phyloP scores from a whole-genome alignment of 306 rosid genomes.

The Sesbania bispinosa region DNA sequence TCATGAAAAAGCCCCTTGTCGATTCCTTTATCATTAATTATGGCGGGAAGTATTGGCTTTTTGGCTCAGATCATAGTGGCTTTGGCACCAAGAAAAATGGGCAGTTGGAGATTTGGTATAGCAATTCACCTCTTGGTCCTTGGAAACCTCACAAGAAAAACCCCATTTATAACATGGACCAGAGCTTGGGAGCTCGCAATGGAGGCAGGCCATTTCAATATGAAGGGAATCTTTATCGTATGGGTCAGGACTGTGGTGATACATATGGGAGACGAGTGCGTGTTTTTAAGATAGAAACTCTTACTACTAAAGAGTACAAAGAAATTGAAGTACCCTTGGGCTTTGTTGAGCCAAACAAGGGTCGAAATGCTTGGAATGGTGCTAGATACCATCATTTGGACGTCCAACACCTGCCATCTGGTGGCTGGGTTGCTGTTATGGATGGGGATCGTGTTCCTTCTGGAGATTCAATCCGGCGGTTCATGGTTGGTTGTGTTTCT shows the following conservation, averaged over 20 bases:
- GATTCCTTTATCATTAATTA: conserved; percentile 64
- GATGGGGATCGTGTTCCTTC: conserved; percentile 98
- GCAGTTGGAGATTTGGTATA: conserved; percentile 88
- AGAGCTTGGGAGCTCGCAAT: conserved; percentile 90
- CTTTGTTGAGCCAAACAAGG: conserved; percentile 64
- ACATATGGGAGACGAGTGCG: conserved; percentile 80
- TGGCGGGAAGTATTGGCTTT: conserved; percentile 77
- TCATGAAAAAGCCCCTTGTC: conserved; percentile 77
- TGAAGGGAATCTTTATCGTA: conserved; percentile 72
- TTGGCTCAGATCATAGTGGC: conserved; percentile 92
- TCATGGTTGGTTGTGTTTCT: conserved; percentile 72
- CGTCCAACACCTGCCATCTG: conserved; percentile 77
- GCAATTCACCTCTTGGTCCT: conserved; percentile 87
- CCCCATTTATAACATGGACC: conserved; percentile 72
- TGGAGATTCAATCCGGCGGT: conserved; percentile 67
- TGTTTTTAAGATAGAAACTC: conserved; percentile 77
- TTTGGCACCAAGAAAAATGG: conserved; percentile 86
- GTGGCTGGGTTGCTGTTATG: conserved; percentile 89
- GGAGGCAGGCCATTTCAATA: conserved; percentile 92
- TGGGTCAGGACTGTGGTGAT: conserved; percentile 95
- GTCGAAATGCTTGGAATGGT: conserved; percentile 96
- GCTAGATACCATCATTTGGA: conserved; percentile 90
- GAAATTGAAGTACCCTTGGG: conserved; percentile 82
- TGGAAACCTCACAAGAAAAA: conserved; percentile 88
- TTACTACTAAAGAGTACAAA: conserved; percentile 57